Evolutionary conservation across 2,329 filamentous ascomycete species (phyloP).

Genomic region (Talaromyces sp.): DNA sequence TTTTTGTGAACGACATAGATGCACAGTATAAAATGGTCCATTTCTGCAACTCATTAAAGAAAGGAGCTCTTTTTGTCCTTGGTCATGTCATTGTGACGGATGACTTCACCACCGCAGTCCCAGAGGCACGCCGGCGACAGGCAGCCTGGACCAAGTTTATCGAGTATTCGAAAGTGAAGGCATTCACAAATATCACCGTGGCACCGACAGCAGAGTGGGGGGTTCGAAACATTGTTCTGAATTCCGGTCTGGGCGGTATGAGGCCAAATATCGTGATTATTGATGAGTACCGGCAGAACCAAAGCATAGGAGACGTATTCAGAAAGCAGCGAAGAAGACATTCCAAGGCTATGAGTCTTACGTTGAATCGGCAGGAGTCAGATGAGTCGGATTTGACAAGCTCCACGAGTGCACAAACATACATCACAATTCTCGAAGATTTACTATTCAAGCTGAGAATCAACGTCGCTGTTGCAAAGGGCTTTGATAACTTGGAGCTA

Average conservation of each 20-base stretch:
- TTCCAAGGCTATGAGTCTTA: constrained; percentile 24
- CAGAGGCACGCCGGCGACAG: constrained; percentile 78
- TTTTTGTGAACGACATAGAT: constrained; percentile 80
- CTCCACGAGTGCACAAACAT: constrained; percentile 67
- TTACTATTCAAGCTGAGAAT: constrained; percentile 72
- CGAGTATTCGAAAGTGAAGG: constrained; percentile 81
- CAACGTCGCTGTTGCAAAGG: constrained; percentile 80
- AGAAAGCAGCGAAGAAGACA: constrained; percentile 32
- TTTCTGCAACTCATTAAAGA: constrained; percentile 89
- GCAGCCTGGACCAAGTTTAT: constrained; percentile 82
- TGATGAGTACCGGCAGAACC: constrained; percentile 65
- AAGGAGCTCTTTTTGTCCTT: constrained; percentile 78
- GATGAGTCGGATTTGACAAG: constrained; percentile 50
- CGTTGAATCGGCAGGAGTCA: constrained; percentile 49
- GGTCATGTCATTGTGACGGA: constrained; percentile 84
- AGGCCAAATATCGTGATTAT: constrained; percentile 82
- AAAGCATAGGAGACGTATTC: constrained; percentile 57
- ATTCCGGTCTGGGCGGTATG: constrained; percentile 82
- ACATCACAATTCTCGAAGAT: constrained; percentile 80
- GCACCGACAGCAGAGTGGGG: constrained; percentile 83
- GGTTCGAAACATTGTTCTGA: constrained; percentile 74
- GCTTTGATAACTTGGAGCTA: constrained; percentile 72
- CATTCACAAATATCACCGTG: constrained; percentile 82
- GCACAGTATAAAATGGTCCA: constrained; percentile 78
- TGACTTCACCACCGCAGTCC: constrained; percentile 73